Evolutionary conservation across 805 yeast genomes (phyloP).

Genomic region (Candida parachauliodes): DNA sequence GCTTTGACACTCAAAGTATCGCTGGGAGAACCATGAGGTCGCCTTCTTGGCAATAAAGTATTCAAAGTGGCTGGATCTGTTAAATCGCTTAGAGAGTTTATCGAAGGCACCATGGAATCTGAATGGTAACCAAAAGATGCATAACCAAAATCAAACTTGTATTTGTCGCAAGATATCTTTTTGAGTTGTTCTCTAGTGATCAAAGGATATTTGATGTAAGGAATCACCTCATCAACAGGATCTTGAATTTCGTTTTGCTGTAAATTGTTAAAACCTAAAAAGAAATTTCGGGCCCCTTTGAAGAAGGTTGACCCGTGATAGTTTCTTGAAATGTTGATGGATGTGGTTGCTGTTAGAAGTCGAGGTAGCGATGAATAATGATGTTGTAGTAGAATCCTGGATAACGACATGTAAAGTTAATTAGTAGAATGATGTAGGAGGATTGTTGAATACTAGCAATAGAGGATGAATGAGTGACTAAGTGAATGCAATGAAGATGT

Average conservation of each 20-base stretch:
- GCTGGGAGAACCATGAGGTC: slow-evolving; percentile 50
- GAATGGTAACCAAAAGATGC: slow-evolving; percentile 50
- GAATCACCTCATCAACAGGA: slow-evolving; percentile 24
- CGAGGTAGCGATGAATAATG: too few relatives aligned
- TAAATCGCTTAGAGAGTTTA: slow-evolving; percentile 48
- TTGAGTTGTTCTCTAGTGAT: slow-evolving; percentile 38
- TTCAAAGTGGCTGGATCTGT: slow-evolving; percentile 46
- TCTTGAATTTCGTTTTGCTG: slow-evolving; percentile 9
- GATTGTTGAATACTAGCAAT: too few relatives aligned
- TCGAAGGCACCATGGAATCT: slow-evolving; percentile 30
- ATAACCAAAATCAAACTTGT: slow-evolving; percentile 41
- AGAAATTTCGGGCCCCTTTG: slow-evolving; percentile 20
- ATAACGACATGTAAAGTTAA: too few relatives aligned
- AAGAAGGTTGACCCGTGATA: slow-evolving; percentile 11
- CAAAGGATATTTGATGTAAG: slow-evolving; percentile 39
- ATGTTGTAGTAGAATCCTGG: too few relatives aligned
- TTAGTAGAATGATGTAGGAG: too few relatives aligned
- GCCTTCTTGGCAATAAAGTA: slow-evolving; percentile 44
- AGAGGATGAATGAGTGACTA: too few relatives aligned
- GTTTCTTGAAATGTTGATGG: too few relatives aligned
- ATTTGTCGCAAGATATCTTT: slow-evolving; percentile 34
- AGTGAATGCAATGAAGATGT: too few relatives aligned
- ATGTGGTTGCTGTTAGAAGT: too few relatives aligned
- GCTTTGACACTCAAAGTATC: slow-evolving; percentile 51
- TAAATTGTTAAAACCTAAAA: slow-evolving; percentile 14